Evolutionary conservation across 371 early-diverging fungal genomes (phyloP).

Genomic region (Rhizopus stolonifer): DNA sequence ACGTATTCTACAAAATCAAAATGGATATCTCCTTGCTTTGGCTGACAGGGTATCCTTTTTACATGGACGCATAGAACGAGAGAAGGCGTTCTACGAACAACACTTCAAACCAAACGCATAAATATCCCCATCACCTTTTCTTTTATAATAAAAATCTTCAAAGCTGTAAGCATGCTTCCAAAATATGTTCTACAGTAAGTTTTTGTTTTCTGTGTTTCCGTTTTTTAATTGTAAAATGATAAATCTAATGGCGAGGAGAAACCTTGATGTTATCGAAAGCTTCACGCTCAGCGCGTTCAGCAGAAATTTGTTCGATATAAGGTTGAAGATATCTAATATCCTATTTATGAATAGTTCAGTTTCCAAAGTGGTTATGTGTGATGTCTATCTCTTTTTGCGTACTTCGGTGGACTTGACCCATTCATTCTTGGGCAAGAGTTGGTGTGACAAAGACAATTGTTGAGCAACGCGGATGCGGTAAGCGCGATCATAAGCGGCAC

Average conservation of each 20-base stretch:
- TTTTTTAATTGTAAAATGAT: background rate
- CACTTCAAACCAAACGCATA: constrained; percentile 28
- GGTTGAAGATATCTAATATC: constrained; percentile 81
- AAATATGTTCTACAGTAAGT: background rate
- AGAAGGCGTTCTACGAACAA: constrained; percentile 45
- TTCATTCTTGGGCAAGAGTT: constrained; percentile 66
- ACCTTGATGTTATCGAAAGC: constrained; percentile 70
- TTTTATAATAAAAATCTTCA: background rate
- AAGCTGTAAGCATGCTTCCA: background rate
- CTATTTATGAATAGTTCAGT: constrained; percentile 42
- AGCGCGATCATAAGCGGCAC: constrained; percentile 73
- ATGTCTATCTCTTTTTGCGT: constrained; percentile 1
- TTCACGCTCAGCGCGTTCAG: constrained; percentile 80
- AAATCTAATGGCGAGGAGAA: constrained; percentile 29
- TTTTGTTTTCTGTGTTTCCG: constrained; percentile 1
- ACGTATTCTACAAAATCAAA: constrained; percentile 60
- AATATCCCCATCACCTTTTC: background rate
- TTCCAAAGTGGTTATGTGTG: background rate
- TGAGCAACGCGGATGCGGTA: constrained; percentile 85
- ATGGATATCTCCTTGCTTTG: constrained; percentile 62
- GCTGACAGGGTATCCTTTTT: constrained; percentile 58
- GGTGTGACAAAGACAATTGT: constrained; percentile 75
- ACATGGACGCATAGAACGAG: constrained; percentile 57
- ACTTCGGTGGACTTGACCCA: constrained; percentile 82
- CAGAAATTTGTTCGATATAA: constrained; percentile 79